Evolutionary conservation across 2,329 filamentous ascomycete genomes (phyloP), one percentile per base, ranked within the genome.

Genomic region (Diaporthe amygdali): DNA sequence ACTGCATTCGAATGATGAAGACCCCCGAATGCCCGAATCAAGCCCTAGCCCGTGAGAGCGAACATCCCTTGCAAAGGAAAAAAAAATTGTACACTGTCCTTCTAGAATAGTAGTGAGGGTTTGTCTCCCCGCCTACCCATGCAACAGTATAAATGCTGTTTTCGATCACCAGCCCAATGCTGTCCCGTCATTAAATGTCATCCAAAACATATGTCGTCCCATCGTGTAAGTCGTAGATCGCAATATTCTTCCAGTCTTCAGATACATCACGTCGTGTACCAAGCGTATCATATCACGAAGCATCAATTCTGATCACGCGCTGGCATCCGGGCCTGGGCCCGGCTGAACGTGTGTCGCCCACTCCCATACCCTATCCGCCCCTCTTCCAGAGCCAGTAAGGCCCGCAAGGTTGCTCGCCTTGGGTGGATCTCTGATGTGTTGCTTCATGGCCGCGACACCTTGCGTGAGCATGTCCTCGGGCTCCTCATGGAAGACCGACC

Each of bases 261-360:
- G 47, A 8, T 30, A 49, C 44, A 12, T 64, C 59, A 49, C 14
- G 27, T 64, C n/a, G 17, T 49, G 32, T 30, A 7, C 22, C 37
- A 34, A 20, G 5, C 25, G 34, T 63, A 14, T n/a, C 39, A 30
- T 6, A 52, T 15, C 39, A 39, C 10, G n/a, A 15, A 51, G 8
- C 14, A 27, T 9, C 3, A 27, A 22, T 15, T 25, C 32, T 41
- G 17, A 61, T 46, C 51, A 59, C 47, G 37, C 51, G 78, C 49
- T 82, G 81, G 30, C 41, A 9, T 49, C 66, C 66, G 27, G 63
- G 17, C 51, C 83, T 47, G 78, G 73, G 5, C 84, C 85, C 8
- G 82, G 82, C 72, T 82, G 81, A 20, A 88, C 84, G 77, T 85
- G 86, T 49, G 79, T 82, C 71, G 81, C 81, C 86, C 86, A 88